phyloP scores from a whole-genome alignment of 2,329 filamentous ascomycete genomes.

The Cladosporium colombiae region DNA sequence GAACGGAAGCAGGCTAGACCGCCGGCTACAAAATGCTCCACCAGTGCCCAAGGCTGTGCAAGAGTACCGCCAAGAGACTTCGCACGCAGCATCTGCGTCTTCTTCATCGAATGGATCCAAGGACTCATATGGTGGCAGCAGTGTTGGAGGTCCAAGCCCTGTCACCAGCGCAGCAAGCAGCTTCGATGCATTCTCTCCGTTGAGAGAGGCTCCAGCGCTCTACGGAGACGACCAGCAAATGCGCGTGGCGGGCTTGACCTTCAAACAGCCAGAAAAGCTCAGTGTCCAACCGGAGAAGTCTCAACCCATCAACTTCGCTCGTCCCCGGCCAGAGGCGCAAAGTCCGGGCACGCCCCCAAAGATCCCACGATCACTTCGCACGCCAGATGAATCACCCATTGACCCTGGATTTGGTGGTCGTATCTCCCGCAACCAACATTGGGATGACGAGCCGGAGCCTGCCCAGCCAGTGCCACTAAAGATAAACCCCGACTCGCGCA shows the following conservation, averaged over 20 bases:
- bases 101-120: conserved; percentile 34
- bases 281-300: conserved; percentile 32
- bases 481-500: conserved; percentile 5
- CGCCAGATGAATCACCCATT: conserved; percentile 32
- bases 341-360: conserved; percentile 13
- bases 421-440: conserved; percentile 24
- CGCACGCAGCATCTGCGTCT: conserved; percentile 35
- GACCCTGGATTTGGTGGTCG: conserved; percentile 29
- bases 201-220: conserved; percentile 20
- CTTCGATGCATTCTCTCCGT: conserved; percentile 32
- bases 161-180: conserved; percentile 36
- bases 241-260: conserved; percentile 28
- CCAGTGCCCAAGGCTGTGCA: conserved; percentile 35
- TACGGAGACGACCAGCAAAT: conserved; percentile 32
- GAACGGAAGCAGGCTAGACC: conserved; percentile 26
- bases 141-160: conserved; percentile 34
- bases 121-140: conserved; percentile 28
- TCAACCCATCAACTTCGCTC: conserved; percentile 26
- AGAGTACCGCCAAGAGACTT: conserved; percentile 30
- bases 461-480: conserved; percentile 5
- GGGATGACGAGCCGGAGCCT: conserved; percentile 19
- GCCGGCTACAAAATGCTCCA: conserved; percentile 34
- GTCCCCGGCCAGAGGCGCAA: conserved; percentile 17
- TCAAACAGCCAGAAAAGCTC: conserved; percentile 30
- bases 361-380: conserved; percentile 16